These are phyloP conservation scores for Planoprotostelium fungivorum DNA, from an alignment of 78 protist species.

Conservation along the genomic window DNA sequence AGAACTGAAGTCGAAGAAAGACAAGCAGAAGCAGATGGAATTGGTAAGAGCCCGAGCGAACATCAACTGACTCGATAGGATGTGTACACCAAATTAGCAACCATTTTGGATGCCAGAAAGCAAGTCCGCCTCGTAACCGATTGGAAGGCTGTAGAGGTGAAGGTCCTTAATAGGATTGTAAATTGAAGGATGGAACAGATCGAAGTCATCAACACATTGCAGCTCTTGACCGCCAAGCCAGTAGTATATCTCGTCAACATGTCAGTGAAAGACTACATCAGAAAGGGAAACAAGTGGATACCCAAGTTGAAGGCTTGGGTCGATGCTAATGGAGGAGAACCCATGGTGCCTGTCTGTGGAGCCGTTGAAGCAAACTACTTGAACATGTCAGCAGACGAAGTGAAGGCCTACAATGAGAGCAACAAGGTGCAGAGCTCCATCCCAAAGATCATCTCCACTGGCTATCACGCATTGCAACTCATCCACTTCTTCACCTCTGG, in stretches of 20 bases:
- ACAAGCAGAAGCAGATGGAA: constrained; percentile 10
- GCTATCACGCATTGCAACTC: constrained; percentile 79
- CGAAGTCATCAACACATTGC: constrained; percentile 70
- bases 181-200: constrained; percentile 16
- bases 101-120: constrained; percentile 30
- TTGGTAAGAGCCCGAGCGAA: no score
- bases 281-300: constrained; percentile 96
- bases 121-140: constrained; percentile 34
- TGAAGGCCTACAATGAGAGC: constrained; percentile 8
- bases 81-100: constrained; percentile 14
- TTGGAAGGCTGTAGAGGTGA: constrained; percentile 17
- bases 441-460: constrained; percentile 73
- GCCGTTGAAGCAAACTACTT: constrained; percentile 49
- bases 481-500: constrained; percentile 91
- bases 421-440: constrained; percentile 19
- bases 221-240: constrained; percentile 93
- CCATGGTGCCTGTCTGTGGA: constrained; percentile 87
- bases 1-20: neutral
- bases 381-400: constrained; percentile 20
- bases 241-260: constrained; percentile 91
- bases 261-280: constrained; percentile 72
- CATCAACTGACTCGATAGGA: no score
- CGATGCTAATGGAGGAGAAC: constrained; percentile 74
- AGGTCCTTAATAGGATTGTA: neutral
- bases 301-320: constrained; percentile 81